Percentiles rank a stretch among this genome's conserved stretches.
Conservation (phyloP, 1,284 basidiomycete genomes). For the Boletus sp. region DNA sequence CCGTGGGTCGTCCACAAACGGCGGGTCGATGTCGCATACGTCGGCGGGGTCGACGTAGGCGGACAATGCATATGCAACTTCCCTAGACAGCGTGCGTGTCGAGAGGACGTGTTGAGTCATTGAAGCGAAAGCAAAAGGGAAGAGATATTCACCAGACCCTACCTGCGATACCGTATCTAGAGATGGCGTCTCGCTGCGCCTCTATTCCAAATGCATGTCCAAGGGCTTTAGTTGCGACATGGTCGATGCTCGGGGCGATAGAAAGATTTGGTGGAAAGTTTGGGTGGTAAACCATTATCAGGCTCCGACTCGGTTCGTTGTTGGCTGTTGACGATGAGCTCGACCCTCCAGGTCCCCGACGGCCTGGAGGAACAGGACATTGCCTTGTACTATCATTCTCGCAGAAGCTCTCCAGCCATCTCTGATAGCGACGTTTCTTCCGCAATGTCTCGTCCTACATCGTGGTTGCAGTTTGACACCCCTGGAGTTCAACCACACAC, state of each 20-base stretch:
- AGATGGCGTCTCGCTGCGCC: slow-evolving; percentile 64
- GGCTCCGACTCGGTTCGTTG: not conserved
- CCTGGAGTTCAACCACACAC: not conserved
- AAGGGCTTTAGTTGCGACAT: no score
- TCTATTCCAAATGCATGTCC: slow-evolving; percentile 43
- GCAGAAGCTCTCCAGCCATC: slow-evolving; percentile 27
- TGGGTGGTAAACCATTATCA: slow-evolving; percentile 20
- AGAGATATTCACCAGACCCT: slow-evolving; percentile 62
- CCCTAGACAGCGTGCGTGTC: slow-evolving; percentile 49
- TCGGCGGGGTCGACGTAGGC: slow-evolving; percentile 54
- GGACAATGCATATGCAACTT: slow-evolving; percentile 68
- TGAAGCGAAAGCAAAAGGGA: slow-evolving; percentile 3
- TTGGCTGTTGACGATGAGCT: slow-evolving; percentile 14
- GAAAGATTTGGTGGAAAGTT: slow-evolving; percentile 43
- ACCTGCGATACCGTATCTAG: slow-evolving; percentile 74
- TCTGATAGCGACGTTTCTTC: slow-evolving; percentile 36
- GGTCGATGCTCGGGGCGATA: slow-evolving; percentile 28
- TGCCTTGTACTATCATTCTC: slow-evolving; percentile 32
- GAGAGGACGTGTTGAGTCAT: not conserved
- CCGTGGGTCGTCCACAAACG: slow-evolving; percentile 40
- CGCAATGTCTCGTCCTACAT: slow-evolving; percentile 23
- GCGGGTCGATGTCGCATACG: slow-evolving; percentile 61
- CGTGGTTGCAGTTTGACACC: slow-evolving; percentile 15
- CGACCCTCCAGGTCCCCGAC: slow-evolving; percentile 15
- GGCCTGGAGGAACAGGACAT: slow-evolving; percentile 39